Evolutionary conservation across 495 filamentous ascomycete genomes (phyloP).

Genomic region (Penicillium bialowiezense): DNA sequence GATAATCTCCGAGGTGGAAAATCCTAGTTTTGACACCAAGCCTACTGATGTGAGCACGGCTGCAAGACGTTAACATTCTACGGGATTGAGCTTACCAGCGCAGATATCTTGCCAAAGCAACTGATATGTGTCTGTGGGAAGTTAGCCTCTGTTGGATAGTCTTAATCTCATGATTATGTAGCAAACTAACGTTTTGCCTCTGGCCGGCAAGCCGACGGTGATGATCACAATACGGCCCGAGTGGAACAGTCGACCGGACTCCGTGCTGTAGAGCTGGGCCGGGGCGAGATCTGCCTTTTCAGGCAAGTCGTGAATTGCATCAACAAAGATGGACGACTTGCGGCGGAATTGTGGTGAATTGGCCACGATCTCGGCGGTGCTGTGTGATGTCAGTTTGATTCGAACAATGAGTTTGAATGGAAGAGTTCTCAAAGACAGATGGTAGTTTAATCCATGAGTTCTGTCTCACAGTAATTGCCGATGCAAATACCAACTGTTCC

Average conservation of each 20-base stretch:
- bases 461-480: too few relatives aligned
- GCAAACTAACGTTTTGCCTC: constrained; percentile 86
- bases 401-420: neutral
- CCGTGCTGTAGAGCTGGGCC: constrained; percentile 96
- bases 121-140: constrained; percentile 75
- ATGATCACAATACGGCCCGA: constrained; percentile 96
- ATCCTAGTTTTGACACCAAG: constrained; percentile 96
- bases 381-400: constrained; percentile 25
- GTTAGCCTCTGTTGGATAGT: constrained; percentile 6
- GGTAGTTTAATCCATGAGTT: too few relatives aligned
- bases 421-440: too few relatives aligned
- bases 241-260: constrained; percentile 95
- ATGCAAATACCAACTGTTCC: too few relatives aligned
- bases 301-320: constrained; percentile 93
- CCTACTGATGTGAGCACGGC: constrained; percentile 48
- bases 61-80: neutral
- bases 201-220: constrained; percentile 91
- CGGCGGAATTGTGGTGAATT: constrained; percentile 81
- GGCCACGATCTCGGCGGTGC: constrained; percentile 79
- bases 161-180: neutral
- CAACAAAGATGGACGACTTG: constrained; percentile 90
- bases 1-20: constrained; percentile 96
- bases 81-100: constrained; percentile 63
- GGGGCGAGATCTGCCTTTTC: constrained; percentile 84
- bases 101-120: constrained; percentile 91